These are phyloP conservation scores for Diplodia scrobiculata DNA, from an alignment of 2,329 filamentous ascomycete species.

Conservation along the genomic window DNA sequence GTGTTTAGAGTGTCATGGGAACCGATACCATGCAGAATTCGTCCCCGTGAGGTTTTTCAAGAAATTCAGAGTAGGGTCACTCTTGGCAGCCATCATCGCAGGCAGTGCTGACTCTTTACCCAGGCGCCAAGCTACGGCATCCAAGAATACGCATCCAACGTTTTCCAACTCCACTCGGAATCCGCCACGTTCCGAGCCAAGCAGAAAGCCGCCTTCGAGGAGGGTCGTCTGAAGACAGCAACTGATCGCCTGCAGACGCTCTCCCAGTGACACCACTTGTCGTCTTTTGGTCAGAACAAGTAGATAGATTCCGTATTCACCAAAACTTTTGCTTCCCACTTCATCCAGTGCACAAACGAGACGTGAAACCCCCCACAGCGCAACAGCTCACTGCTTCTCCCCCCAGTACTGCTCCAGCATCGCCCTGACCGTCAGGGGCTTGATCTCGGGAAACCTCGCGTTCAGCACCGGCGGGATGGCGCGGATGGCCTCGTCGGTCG, in stretches of 20 bases:
- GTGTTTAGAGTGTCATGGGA: fast-evolving
- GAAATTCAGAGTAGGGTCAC: not conserved
- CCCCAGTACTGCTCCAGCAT: conserved; percentile 8
- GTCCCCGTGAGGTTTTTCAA: too few relatives aligned
- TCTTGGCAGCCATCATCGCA: not conserved
- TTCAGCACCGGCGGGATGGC: conserved; percentile 5
- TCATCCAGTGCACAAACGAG: not conserved
- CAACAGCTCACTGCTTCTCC: not conserved
- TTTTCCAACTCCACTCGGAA: not conserved
- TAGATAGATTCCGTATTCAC: not conserved
- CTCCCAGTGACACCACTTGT: not conserved
- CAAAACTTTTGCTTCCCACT: not conserved
- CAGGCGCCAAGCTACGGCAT: not conserved
- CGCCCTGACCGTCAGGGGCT: conserved; percentile 1
- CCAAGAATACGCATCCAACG: not conserved
- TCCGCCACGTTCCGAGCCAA: fast-evolving
- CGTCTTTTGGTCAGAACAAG: not conserved
- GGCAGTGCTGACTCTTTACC: not conserved
- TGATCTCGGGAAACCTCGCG: not conserved
- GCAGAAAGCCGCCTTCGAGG: not conserved
- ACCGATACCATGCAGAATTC: not conserved
- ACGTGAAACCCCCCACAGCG: not conserved
- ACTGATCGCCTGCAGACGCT: not conserved
- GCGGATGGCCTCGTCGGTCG: not conserved
- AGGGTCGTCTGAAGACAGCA: not conserved